phyloP scores from a whole-genome alignment of 805 yeast genomes.

The Kodamaea nitidulidarum region DNA sequence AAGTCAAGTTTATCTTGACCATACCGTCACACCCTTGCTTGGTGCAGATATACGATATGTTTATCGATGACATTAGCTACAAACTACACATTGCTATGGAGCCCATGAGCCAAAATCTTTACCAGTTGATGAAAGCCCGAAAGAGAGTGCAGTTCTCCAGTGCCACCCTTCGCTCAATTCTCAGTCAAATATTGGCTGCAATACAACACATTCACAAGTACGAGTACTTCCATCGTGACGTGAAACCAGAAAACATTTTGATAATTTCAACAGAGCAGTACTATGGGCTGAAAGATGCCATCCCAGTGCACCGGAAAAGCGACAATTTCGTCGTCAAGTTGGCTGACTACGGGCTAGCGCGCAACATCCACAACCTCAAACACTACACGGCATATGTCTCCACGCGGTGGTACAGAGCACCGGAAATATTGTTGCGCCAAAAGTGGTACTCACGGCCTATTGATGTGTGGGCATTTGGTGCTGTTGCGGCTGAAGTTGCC shows the following conservation, averaged over 20 bases:
- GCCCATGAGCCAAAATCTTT: conserved; percentile 75
- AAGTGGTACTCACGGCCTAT: conserved; percentile 61
- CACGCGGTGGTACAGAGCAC: conserved; percentile 84
- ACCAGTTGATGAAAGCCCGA: conserved; percentile 69
- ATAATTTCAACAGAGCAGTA: conserved; percentile 56
- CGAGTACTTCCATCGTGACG: conserved; percentile 79
- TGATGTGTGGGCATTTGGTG: conserved; percentile 86
- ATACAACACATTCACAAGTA: conserved; percentile 73
- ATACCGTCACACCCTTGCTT: conserved; percentile 70
- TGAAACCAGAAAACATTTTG: conserved; percentile 90
- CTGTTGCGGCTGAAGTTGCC: conserved; percentile 70
- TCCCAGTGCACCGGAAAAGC: conserved; percentile 38
- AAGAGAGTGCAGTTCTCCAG: conserved; percentile 50
- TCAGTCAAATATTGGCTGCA: conserved; percentile 71
- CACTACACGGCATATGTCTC: conserved; percentile 75
- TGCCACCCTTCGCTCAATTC: conserved; percentile 57
- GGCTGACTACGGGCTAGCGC: conserved; percentile 78
- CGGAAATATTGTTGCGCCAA: conserved; percentile 69
- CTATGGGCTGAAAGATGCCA: conserved; percentile 38
- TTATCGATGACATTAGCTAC: conserved; percentile 58
- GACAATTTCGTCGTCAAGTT: conserved; percentile 62
- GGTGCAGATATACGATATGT: conserved; percentile 73
- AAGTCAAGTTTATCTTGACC: conserved; percentile 59
- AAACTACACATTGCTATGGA: conserved; percentile 85
- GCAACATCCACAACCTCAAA: conserved; percentile 49